These are phyloP conservation scores for Lactarius sp. DNA, from an alignment of 768 basidiomycete species.

Conservation along the genomic window DNA sequence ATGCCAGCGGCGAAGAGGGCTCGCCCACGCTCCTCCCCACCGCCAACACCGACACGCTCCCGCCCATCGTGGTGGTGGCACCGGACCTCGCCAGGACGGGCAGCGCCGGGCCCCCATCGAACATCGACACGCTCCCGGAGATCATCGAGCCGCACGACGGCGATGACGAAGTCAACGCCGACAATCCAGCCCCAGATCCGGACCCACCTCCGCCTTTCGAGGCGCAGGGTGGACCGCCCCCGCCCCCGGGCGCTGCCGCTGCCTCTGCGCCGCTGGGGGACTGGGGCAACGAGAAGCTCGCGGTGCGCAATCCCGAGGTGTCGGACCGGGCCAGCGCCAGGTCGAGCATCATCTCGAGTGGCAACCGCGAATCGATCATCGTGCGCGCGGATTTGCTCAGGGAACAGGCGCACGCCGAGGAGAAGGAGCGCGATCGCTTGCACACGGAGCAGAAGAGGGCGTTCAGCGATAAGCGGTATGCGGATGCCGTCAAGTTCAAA, in stretches of 20 bases:
- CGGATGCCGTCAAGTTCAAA: constrained; percentile 30
- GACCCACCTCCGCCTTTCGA: constrained; percentile 23
- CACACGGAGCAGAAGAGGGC: constrained; percentile 28
- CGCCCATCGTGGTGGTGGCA: too few relatives aligned
- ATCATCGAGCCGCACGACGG: constrained; percentile 19
- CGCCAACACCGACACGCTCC: background rate
- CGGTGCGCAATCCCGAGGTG: constrained; percentile 14
- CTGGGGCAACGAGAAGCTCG: constrained; percentile 17
- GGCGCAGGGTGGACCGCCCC: background rate
- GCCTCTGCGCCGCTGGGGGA: background rate
- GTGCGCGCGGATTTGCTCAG: constrained; percentile 31
- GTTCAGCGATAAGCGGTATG: constrained; percentile 25
- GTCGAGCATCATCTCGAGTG: constrained; percentile 31
- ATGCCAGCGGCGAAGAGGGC: background rate
- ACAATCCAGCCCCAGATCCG: background rate
- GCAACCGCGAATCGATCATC: constrained; percentile 28
- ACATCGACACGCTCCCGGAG: constrained; percentile 21
- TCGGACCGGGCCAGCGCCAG: constrained; percentile 18
- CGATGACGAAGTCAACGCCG: background rate
- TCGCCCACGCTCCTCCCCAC: background rate
- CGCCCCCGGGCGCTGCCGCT: background rate
- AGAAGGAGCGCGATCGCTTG: constrained; percentile 29
- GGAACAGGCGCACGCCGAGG: constrained; percentile 29
- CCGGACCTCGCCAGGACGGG: background rate
- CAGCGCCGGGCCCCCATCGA: background rate